Evolutionary conservation across 176 grass and related monocot species (phyloP).

Genomic region (Triticum aestivum): IWGSC_CS_RefSeq_v2.1 NC_057814.1:408605281-408605780

Average conservation of each 20-base stretch:
- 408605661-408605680: no score
- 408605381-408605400: neutral
- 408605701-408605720: no score
- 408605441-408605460: neutral
- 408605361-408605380: conserved; percentile 6
- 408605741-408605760: no score
- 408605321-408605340: neutral
- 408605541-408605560: neutral
- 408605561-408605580: neutral
- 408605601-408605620: neutral
- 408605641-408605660: neutral
- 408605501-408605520: neutral
- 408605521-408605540: neutral
- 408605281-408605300: neutral
- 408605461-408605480: neutral
- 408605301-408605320: conserved; percentile 7
- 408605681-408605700: no score
- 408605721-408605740: no score
- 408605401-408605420: conserved; percentile 4
- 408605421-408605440: neutral
- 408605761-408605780: neutral
- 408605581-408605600: neutral
- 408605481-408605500: neutral
- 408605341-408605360: conserved; percentile 16
- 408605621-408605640: neutral